Conservation (phyloP, 1,284 basidiomycete genomes). For the Austroboletus niveus region DNA sequence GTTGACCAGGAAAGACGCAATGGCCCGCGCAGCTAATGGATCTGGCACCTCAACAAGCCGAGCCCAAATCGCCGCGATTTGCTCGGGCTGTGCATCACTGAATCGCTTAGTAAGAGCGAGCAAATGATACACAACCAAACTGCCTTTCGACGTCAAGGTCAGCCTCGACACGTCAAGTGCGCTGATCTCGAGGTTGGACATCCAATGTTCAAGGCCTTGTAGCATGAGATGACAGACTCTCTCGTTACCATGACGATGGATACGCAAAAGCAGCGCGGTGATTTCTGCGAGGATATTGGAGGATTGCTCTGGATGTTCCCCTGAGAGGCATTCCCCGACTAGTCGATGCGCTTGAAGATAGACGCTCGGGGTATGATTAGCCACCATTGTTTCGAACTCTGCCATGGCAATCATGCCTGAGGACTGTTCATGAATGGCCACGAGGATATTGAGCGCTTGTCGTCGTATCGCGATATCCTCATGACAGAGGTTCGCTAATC, state of each 20-base stretch:
- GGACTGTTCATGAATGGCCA: constrained; percentile 66
- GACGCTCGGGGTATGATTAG: constrained; percentile 71
- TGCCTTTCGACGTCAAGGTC: constrained; percentile 57
- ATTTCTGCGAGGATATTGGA: constrained; percentile 72
- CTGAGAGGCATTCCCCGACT: constrained; percentile 77
- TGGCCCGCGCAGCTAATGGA: constrained; percentile 74
- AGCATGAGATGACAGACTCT: constrained; percentile 55
- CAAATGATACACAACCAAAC: constrained; percentile 76
- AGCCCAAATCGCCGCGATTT: constrained; percentile 81
- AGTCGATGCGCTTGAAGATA: constrained; percentile 81
- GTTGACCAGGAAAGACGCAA: constrained; percentile 83
- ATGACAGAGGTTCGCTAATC: constrained; percentile 85
- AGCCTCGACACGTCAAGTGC: constrained; percentile 22
- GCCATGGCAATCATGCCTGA: constrained; percentile 62
- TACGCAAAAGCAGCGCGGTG: constrained; percentile 68
- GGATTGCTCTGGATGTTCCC: constrained; percentile 75
- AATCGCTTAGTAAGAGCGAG: constrained; percentile 84
- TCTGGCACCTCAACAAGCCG: constrained; percentile 71
- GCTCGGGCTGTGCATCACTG: constrained; percentile 75
- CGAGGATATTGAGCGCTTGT: constrained; percentile 80
- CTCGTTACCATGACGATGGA: constrained; percentile 55
- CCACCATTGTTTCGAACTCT: constrained; percentile 74
- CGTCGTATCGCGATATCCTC: constrained; percentile 64
- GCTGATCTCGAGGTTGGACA: constrained; percentile 67
- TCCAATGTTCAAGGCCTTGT: constrained; percentile 80